phyloP scores from a whole-genome alignment of 345 rosid species.

The Arabis alpina region DNA sequence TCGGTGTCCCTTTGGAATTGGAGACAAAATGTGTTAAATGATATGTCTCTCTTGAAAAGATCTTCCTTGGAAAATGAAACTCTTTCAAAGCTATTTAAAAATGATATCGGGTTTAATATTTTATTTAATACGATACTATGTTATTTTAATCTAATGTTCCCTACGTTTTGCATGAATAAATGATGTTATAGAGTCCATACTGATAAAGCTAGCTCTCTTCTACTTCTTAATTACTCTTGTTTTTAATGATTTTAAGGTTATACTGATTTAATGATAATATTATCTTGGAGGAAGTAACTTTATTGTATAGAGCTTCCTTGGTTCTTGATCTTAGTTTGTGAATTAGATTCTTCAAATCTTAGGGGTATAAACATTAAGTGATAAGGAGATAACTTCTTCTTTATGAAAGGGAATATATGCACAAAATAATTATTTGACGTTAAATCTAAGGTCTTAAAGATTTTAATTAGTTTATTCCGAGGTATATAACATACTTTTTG shows the following conservation, averaged over 20 bases:
- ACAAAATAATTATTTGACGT: conserved; percentile 13
- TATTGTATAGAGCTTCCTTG: conserved; percentile 39
- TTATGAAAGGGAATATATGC: conserved; percentile 53
- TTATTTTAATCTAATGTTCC: conserved; percentile 12
- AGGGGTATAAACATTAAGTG: conserved; percentile 43
- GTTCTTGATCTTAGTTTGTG: conserved; percentile 38
- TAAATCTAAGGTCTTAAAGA: conserved; percentile 16
- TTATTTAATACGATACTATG: conserved; percentile 7
- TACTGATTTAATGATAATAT: conserved; percentile 7
- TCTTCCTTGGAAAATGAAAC: conserved; percentile 49
- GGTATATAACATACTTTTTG: conserved; percentile 36
- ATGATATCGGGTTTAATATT: conserved; percentile 6
- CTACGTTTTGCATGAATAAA: conserved; percentile 32
- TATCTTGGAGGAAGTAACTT: conserved; percentile 28
- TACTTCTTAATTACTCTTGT: background rate
- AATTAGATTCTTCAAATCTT: conserved; percentile 55
- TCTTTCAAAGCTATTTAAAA: conserved; percentile 32
- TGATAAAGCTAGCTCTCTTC: background rate
- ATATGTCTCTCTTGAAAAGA: conserved; percentile 33
- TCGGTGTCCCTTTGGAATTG: conserved; percentile 37
- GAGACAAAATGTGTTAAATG: conserved; percentile 42
- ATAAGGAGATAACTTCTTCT: conserved; percentile 50
- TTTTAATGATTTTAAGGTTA: conserved; percentile 8
- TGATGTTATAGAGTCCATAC: conserved; percentile 11
- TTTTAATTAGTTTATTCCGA: conserved; percentile 37